A percentile compares a stretch with the other conserved stretches of the same genome.
phyloP scores from a whole-genome alignment of 169 alveolate species.

The Miamiensis avidus region DNA sequence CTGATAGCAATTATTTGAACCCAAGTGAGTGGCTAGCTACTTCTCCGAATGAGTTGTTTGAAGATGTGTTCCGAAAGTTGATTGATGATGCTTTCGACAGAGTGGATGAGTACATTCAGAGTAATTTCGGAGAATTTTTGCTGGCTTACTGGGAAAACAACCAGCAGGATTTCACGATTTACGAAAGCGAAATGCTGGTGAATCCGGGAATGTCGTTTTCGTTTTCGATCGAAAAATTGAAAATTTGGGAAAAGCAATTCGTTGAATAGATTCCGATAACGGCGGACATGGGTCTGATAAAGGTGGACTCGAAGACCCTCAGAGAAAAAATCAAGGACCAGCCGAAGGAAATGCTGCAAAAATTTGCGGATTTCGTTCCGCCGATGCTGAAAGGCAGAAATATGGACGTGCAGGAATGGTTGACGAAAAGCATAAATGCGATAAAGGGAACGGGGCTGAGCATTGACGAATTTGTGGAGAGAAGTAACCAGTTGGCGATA shows the following conservation, averaged over 20 bases:
- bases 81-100: conserved; percentile 50
- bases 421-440: conserved; percentile 17
- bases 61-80: conserved; percentile 25
- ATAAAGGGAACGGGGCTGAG: conserved; percentile 47
- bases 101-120: conserved; percentile 43
- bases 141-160: conserved; percentile 60
- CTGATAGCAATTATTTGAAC: conserved; percentile 55
- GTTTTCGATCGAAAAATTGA: conserved; percentile 49
- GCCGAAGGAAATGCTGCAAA: conserved; percentile 51
- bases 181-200: conserved; percentile 54
- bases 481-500: conserved; percentile 41
- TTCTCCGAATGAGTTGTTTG: conserved; percentile 29
- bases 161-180: conserved; percentile 48
- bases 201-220: conserved; percentile 61
- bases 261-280: conserved; percentile 39
- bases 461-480: conserved; percentile 70
- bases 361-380: conserved; percentile 57
- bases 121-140: conserved; percentile 41
- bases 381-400: conserved; percentile 50
- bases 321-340: conserved; percentile 47
- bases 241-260: conserved; percentile 44
- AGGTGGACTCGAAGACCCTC: conserved; percentile 47
- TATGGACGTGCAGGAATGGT: conserved; percentile 62
- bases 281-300: conserved; percentile 53
- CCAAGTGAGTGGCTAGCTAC: conserved; percentile 66